A percentile compares a stretch with the other conserved stretches of the same genome.
These are phyloP conservation scores for Lolium perenne DNA, from an alignment of 176 grass and related monocot species.

Conservation along the genomic window DNA sequence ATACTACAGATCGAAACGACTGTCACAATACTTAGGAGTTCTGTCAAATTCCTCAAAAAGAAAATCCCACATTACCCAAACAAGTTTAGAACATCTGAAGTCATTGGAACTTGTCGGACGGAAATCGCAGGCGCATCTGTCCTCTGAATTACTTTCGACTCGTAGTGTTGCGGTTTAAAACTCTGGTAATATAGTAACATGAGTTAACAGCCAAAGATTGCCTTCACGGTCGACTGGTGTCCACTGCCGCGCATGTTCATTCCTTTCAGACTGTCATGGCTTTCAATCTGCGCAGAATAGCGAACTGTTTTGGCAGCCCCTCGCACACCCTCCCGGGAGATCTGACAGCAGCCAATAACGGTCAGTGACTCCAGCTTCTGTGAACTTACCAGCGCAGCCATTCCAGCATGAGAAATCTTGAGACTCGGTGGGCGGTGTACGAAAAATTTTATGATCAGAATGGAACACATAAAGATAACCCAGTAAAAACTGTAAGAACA, in stretches of 20 bases:
- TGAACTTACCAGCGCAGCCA: conserved; percentile 40
- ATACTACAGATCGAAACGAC: no score
- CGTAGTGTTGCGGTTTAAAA: background rate
- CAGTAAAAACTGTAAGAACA: no score
- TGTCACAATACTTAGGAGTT: background rate
- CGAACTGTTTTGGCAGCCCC: background rate
- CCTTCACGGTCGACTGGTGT: background rate
- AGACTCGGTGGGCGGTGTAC: no score
- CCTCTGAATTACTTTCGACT: background rate
- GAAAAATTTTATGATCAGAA: no score
- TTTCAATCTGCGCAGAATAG: no score
- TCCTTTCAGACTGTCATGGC: no score
- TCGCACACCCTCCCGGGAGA: conserved; percentile 58
- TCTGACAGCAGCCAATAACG: conserved; percentile 43
- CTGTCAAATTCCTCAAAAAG: background rate
- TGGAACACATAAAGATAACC: no score
- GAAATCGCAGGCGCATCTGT: background rate
- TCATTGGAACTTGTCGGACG: background rate
- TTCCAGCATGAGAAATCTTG: background rate
- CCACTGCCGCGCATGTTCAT: background rate
- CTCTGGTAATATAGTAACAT: background rate
- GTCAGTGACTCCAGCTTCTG: conserved; percentile 58
- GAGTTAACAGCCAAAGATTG: background rate
- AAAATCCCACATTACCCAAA: background rate
- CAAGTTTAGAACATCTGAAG: background rate